Percentiles rank a stretch among this genome's conserved stretches.
Conservation (phyloP, 495 filamentous ascomycete species). For the Aspergillus cristatus region DNA sequence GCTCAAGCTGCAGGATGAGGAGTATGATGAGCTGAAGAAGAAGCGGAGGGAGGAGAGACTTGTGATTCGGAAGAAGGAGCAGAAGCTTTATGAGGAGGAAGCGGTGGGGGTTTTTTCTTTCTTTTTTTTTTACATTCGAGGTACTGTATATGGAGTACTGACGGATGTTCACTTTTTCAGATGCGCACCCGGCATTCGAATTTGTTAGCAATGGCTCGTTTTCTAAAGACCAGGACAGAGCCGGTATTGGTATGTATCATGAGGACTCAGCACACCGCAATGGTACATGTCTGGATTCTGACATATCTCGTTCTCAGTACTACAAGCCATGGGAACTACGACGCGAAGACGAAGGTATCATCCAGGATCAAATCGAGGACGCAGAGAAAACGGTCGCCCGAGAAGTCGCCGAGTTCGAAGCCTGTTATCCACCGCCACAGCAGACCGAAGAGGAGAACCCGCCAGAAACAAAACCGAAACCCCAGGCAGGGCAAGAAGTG, state of each 20-base stretch:
- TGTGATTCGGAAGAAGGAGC: slow-evolving; percentile 53
- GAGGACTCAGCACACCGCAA: background rate
- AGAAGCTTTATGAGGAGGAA: slow-evolving; percentile 68
- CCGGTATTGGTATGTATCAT: slow-evolving; percentile 63
- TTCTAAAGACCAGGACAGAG: slow-evolving; percentile 60
- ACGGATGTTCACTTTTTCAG: slow-evolving; percentile 32
- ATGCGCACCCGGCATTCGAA: slow-evolving; percentile 72
- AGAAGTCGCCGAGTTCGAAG: slow-evolving; percentile 44
- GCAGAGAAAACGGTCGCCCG: slow-evolving; percentile 41
- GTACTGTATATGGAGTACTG: background rate
- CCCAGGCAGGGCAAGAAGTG: too few relatives aligned
- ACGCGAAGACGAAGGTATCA: slow-evolving; percentile 49
- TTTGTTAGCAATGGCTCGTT: slow-evolving; percentile 63
- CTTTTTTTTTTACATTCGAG: background rate
- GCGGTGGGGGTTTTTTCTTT: slow-evolving; percentile 47
- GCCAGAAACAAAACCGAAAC: too few relatives aligned
- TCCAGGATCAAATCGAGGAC: slow-evolving; percentile 51
- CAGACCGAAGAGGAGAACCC: slow-evolving; percentile 8
- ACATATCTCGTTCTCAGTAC: slow-evolving; percentile 45
- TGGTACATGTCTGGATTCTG: too few relatives aligned
- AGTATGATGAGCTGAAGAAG: slow-evolving; percentile 59
- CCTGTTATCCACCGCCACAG: slow-evolving; percentile 18
- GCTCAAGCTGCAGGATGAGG: slow-evolving; percentile 61
- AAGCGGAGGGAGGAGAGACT: slow-evolving; percentile 52
- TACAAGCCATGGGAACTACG: slow-evolving; percentile 82